Evolutionary conservation across 768 basidiomycete genomes (phyloP).

Genomic region (Russula lepida): DNA sequence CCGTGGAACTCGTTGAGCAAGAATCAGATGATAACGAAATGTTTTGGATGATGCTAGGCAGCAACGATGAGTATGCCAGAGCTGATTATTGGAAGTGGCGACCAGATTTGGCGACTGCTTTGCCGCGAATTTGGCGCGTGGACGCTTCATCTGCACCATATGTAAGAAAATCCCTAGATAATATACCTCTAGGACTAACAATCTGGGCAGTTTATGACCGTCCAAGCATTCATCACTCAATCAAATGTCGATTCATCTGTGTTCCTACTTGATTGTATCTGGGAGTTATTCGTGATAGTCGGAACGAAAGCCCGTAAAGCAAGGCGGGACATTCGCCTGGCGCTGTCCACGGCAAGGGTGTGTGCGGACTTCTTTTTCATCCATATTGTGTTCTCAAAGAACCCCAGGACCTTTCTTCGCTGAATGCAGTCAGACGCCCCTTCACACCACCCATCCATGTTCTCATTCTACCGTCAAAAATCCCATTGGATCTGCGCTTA

Average conservation of each 20-base stretch:
- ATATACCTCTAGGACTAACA: not conserved
- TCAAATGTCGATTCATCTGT: slow-evolving; percentile 37
- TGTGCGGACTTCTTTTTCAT: slow-evolving; percentile 19
- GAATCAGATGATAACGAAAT: slow-evolving; percentile 63
- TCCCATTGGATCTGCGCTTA: slow-evolving; percentile 62
- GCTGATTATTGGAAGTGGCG: slow-evolving; percentile 84
- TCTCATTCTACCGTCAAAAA: slow-evolving; percentile 60
- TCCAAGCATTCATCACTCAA: slow-evolving; percentile 39
- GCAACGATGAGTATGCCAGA: slow-evolving; percentile 64
- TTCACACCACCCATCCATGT: slow-evolving; percentile 69
- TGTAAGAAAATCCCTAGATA: not conserved
- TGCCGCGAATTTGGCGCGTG: slow-evolving; percentile 57
- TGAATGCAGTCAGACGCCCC: slow-evolving; percentile 47
- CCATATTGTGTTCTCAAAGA: not conserved
- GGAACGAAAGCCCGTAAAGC: slow-evolving; percentile 55
- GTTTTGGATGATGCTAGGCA: slow-evolving; percentile 85
- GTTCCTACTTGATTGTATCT: slow-evolving; percentile 64
- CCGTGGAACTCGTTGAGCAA: slow-evolving; percentile 57
- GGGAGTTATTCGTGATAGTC: slow-evolving; percentile 74
- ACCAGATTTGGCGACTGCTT: slow-evolving; percentile 27
- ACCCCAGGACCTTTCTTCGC: slow-evolving; percentile 47
- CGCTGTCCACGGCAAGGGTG: slow-evolving; percentile 50
- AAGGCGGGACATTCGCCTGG: slow-evolving; percentile 53
- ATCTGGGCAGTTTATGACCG: slow-evolving; percentile 37
- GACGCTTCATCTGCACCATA: slow-evolving; percentile 25